Evolutionary conservation across 2,329 filamentous ascomycete species (phyloP), one percentile per base, ranked within the genome.

Genomic region (Ceratocystis colombiana): DNA sequence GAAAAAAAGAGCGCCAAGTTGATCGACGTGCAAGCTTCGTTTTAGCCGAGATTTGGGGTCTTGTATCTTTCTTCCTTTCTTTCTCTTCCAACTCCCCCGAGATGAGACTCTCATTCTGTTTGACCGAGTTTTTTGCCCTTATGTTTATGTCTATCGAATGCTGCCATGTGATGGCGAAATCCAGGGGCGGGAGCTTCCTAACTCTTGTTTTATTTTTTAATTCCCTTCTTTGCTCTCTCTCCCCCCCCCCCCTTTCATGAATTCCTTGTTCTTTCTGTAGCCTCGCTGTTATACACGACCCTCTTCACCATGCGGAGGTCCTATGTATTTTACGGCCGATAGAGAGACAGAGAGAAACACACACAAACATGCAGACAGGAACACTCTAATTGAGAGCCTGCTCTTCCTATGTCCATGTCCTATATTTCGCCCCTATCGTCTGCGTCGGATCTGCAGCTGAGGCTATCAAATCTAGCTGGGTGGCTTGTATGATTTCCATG

Each of bases 21-120:
- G 55, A 59, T 59, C 55, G 55, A 37, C 55, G n/a, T 30, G n/a
- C 15, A 59, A 37, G 25, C 55, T 59, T 30, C 55, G 55, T 59
- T 59, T 37, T 59, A 59, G 55, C 55, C 55, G 55, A 59, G 55
- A 59, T 59, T 59, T 59, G 55, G 6, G 25, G 2, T 10, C 17
- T 59, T 55, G 7, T 17, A 55, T 59, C 55, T 59, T 33, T 30
- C 17, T 12, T 37, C 2, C 48, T 33, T 37, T 59, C 33, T 15
- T 57, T 57, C 53, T 30, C 22, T 59, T 30, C 17, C 55, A 25
- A 12, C 25, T 59, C 55, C 55, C 37, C 55, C 55, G 55, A 59
- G 55, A 59, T 59, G 30, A 59, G 55, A 37, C 12, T 50, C 22
- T n/a, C 17, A 5, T 30, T n/a, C 22, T 30, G 1, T 17, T 15